A percentile compares a stretch with the other conserved stretches of the same genome.
These are phyloP conservation scores for Neurospora sp. DNA, from an alignment of 2,329 filamentous ascomycete genomes.

Conservation along the genomic window DNA sequence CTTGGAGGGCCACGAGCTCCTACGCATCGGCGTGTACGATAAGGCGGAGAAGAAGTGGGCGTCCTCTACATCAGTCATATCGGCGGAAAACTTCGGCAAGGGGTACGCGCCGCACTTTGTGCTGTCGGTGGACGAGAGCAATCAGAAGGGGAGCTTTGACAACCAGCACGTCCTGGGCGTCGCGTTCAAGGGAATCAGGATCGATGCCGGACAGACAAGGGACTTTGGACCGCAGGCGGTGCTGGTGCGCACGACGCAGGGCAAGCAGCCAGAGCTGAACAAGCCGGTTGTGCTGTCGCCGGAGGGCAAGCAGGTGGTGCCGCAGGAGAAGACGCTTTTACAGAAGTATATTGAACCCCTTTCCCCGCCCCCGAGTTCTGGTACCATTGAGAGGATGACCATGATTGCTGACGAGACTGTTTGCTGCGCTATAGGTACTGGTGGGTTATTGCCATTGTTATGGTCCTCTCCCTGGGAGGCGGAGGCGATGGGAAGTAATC, in stretches of 20 bases:
- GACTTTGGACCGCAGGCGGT: constrained; percentile 53
- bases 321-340: constrained; percentile 52
- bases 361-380: neutral
- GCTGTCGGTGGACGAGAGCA: constrained; percentile 35
- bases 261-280: constrained; percentile 50
- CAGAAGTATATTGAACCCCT: constrained; percentile 44
- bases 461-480: constrained; percentile 44
- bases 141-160: constrained; percentile 27
- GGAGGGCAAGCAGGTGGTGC: constrained; percentile 47
- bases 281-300: constrained; percentile 52
- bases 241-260: constrained; percentile 36
- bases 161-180: constrained; percentile 30
- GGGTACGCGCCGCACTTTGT: constrained; percentile 49
- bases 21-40: constrained; percentile 51
- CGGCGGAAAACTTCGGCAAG: constrained; percentile 48
- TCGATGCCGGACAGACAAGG: constrained; percentile 54
- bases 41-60: constrained; percentile 34
- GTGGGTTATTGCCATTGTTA: constrained; percentile 49
- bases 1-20: constrained; percentile 32
- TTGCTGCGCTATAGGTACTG: constrained; percentile 42
- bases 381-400: neutral
- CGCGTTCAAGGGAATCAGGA: constrained; percentile 42
- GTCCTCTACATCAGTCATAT: constrained; percentile 45
- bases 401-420: constrained; percentile 23
- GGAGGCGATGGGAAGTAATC: constrained; percentile 41